phyloP scores from a whole-genome alignment of 208 protist species.

The Leptomonas seymouri region DNA sequence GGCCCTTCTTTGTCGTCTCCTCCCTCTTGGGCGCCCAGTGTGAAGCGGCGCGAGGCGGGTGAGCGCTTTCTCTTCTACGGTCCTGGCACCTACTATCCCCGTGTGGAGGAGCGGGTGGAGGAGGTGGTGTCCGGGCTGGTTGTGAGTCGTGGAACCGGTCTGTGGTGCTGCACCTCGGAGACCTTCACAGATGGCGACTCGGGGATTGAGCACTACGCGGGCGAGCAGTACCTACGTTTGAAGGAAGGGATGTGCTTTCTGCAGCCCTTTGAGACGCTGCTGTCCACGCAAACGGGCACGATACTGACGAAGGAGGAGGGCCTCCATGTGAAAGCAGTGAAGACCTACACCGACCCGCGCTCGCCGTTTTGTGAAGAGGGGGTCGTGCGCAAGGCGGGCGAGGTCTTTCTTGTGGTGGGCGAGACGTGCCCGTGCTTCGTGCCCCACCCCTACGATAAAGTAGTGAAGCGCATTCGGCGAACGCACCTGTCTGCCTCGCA shows the following conservation, averaged over 20 bases:
- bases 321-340: slow-evolving; percentile 83
- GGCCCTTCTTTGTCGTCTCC: not conserved
- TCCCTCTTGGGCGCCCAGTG: not conserved
- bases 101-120: slow-evolving; percentile 59
- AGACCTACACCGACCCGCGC: slow-evolving; percentile 88
- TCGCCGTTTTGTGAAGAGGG: slow-evolving; percentile 49
- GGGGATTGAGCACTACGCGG: slow-evolving; percentile 41
- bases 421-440: slow-evolving; percentile 83
- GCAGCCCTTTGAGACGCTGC: slow-evolving; percentile 78
- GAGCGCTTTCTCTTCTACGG: slow-evolving; percentile 62
- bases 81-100: slow-evolving; percentile 78
- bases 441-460: slow-evolving; percentile 93
- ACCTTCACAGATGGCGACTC: slow-evolving; percentile 35
- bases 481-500: slow-evolving; percentile 52
- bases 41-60: slow-evolving; percentile 38
- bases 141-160: slow-evolving; percentile 31
- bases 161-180: slow-evolving; percentile 51
- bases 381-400: slow-evolving; percentile 59
- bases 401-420: slow-evolving; percentile 87
- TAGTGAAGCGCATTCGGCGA: slow-evolving; percentile 67
- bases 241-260: slow-evolving; percentile 65
- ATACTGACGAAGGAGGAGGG: slow-evolving; percentile 78
- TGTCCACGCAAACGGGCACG: slow-evolving; percentile 49
- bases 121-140: slow-evolving; percentile 37
- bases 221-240: slow-evolving; percentile 76